Conservation (phyloP, 176 grass and related monocot genomes). For the Hordeum vulgare region MorexV3_pseudomolecules_assembly NC_058524.1:481776284-481776783, state of each 20-base stretch:
- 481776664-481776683: too few species aligned
- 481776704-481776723: too few species aligned
- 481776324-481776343: not conserved
- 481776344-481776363: not conserved
- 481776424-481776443: not conserved
- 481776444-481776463: constrained; percentile 72
- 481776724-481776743: constrained; percentile 17
- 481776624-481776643: too few species aligned
- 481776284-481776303: not conserved
- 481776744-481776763: not conserved
- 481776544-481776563: constrained; percentile 99
- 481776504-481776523: constrained; percentile 84
- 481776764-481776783: not conserved
- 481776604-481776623: too few species aligned
- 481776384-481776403: not conserved
- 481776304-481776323: not conserved
- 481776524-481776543: constrained; percentile 96
- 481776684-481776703: too few species aligned
- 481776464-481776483: constrained; percentile 93
- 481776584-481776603: too few species aligned
- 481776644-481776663: too few species aligned
- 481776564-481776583: constrained; percentile 77
- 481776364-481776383: not conserved
- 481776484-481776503: constrained; percentile 86
- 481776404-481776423: not conserved